A percentile compares a stretch with the other conserved stretches of the same genome.
Conservation (phyloP, 805 yeast species). For the Kazachstania martiniae region DNA sequence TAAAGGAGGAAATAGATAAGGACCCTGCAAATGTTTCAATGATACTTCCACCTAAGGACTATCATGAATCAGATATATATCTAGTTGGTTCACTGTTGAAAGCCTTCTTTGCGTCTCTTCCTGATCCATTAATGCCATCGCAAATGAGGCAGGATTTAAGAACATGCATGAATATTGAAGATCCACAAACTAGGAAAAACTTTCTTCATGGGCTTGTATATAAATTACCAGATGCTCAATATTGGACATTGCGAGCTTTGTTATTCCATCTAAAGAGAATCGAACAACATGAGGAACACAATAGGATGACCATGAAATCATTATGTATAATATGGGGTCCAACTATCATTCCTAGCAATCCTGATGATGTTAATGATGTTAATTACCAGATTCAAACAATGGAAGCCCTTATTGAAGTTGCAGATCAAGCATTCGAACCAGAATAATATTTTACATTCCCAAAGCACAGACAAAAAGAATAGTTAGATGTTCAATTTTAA, state of each 20-base stretch:
- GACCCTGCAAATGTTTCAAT: conserved; percentile 59
- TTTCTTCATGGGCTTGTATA: conserved; percentile 76
- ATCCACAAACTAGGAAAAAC: conserved; percentile 54
- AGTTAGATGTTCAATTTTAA: too few species aligned
- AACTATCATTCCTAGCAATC: conserved; percentile 59
- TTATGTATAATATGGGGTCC: conserved; percentile 95
- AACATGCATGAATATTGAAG: conserved; percentile 58
- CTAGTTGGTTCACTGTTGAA: conserved; percentile 82
- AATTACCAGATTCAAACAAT: conserved; percentile 67
- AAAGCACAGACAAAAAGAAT: too few species aligned
- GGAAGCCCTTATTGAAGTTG: conserved; percentile 75
- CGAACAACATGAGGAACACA: conserved; percentile 46
- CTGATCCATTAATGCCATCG: conserved; percentile 39
- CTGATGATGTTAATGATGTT: conserved; percentile 59
- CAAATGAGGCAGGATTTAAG: conserved; percentile 21
- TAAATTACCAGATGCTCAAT: conserved; percentile 88
- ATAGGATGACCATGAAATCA: conserved; percentile 75
- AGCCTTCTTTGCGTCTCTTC: conserved; percentile 71
- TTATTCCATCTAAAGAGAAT: conserved; percentile 78
- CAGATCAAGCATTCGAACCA: conserved; percentile 69
- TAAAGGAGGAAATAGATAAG: conserved; percentile 58
- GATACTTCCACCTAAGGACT: conserved; percentile 43
- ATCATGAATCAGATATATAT: conserved; percentile 73
- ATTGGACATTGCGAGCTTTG: conserved; percentile 78
- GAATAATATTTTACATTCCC: conserved; percentile 24